phyloP scores from a whole-genome alignment of 371 early-diverging fungal genomes.

The Apophysomyces elegans region DNA sequence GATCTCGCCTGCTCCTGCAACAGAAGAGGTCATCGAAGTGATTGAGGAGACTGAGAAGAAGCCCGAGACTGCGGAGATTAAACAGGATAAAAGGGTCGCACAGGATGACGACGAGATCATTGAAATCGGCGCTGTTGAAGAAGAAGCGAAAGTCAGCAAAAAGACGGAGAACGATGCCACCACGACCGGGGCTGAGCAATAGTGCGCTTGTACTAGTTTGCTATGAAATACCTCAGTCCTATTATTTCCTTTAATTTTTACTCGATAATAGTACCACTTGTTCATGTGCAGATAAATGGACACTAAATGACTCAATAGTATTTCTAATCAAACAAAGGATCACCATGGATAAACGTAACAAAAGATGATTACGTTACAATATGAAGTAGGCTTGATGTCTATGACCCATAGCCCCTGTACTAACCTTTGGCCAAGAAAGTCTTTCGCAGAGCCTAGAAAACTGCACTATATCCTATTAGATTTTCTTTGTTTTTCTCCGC shows the following conservation, averaged over 20 bases:
- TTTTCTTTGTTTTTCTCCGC: too few relatives aligned
- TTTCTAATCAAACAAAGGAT: too few relatives aligned
- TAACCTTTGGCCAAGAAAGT: too few relatives aligned
- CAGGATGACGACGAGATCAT: constrained; percentile 7
- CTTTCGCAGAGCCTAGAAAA: too few relatives aligned
- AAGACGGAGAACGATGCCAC: constrained; percentile 14
- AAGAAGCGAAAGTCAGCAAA: constrained; percentile 3
- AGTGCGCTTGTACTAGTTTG: background rate
- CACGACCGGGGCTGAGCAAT: constrained; percentile 3
- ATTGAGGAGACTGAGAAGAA: background rate
- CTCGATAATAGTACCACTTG: background rate
- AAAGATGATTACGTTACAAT: too few relatives aligned
- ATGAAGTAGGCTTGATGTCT: too few relatives aligned
- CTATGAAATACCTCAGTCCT: background rate
- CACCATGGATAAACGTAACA: too few relatives aligned
- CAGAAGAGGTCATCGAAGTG: background rate
- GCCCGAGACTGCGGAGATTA: background rate
- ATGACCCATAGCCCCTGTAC: too few relatives aligned
- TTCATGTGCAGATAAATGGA: background rate
- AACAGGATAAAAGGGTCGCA: background rate
- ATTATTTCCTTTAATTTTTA: background rate
- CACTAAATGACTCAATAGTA: too few relatives aligned
- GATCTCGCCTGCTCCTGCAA: background rate
- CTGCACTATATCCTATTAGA: too few relatives aligned
- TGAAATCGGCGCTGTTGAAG: background rate